Evolutionary conservation across 2,329 filamentous ascomycete species (phyloP).

Genomic region (Pseudohalonectria lignicola): DNA sequence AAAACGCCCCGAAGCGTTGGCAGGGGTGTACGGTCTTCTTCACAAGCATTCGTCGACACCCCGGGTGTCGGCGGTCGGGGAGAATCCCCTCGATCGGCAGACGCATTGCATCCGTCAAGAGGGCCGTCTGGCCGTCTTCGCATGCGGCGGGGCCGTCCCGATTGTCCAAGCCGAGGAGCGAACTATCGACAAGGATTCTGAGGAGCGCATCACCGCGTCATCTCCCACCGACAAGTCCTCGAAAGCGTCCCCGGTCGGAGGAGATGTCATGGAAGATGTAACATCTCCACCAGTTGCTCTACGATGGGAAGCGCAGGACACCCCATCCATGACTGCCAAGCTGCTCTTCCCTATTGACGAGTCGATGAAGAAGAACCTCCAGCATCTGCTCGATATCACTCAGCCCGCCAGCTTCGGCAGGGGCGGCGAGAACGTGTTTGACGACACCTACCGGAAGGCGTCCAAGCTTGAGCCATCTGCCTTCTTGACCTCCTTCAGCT

Average conservation of each 20-base stretch:
- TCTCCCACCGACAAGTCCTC: no score
- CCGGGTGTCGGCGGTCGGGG: no score
- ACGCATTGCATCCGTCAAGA: neutral
- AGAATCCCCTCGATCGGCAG: neutral
- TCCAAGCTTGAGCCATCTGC: conserved; percentile 31
- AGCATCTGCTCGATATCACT: neutral
- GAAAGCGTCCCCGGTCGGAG: neutral
- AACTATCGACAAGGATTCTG: no score
- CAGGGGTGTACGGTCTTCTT: no score
- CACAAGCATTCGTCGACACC: no score
- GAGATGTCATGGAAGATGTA: neutral
- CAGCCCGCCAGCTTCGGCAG: neutral
- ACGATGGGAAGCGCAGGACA: neutral
- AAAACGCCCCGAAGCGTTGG: no score
- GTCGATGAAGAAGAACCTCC: neutral
- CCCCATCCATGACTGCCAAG: neutral
- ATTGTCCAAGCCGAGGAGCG: neutral
- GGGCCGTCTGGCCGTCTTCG: neutral
- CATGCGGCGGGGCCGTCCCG: neutral
- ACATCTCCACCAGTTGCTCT: neutral
- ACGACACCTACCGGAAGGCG: conserved; percentile 41
- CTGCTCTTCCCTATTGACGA: neutral
- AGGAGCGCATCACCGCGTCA: no score
- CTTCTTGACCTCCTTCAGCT: conserved; percentile 39
- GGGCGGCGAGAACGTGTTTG: conserved; percentile 24